Evolutionary conservation across 116 monocot species (phyloP).

Genomic region (Trichopus zeylanicus): DNA sequence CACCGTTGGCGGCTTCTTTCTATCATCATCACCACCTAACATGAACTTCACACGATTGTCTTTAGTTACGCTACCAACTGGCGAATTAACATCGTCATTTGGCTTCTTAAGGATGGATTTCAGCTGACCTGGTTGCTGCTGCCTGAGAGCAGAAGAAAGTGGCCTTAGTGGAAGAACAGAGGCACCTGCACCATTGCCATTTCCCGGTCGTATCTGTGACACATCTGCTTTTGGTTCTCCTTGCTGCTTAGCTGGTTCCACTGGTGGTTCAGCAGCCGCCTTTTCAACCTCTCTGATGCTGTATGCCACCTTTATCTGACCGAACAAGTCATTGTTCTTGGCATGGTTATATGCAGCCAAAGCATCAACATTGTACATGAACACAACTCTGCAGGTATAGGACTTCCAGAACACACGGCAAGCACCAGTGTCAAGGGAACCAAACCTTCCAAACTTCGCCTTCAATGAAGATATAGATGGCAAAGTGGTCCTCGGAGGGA

Average conservation of each 20-base stretch:
- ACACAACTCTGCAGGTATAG: slow-evolving; percentile 41
- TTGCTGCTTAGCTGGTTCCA: slow-evolving; percentile 3
- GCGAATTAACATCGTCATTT: slow-evolving; percentile 5
- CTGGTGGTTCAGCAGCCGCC: not conserved
- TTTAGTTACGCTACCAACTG: slow-evolving; percentile 4
- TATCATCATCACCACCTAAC: slow-evolving; percentile 5
- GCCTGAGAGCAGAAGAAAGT: too few species aligned
- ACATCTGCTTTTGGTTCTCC: not conserved
- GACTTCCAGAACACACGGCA: slow-evolving; percentile 50
- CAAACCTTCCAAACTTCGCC: slow-evolving; percentile 56
- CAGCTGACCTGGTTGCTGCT: slow-evolving; percentile 4
- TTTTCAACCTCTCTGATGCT: slow-evolving; percentile 24
- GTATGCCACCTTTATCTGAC: slow-evolving; percentile 40
- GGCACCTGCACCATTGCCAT: not conserved
- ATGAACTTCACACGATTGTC: slow-evolving; percentile 47
- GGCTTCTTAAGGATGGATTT: slow-evolving; percentile 60
- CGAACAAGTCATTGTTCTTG: slow-evolving; percentile 31
- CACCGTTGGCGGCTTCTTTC: not conserved
- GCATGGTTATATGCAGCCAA: slow-evolving; percentile 19
- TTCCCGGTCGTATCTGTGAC: not conserved
- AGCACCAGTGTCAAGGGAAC: slow-evolving; percentile 28
- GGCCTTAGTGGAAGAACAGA: not conserved
- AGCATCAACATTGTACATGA: slow-evolving; percentile 44
- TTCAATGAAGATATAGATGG: slow-evolving; percentile 48
- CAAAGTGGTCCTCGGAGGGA: slow-evolving; percentile 35